Percentiles rank a stretch among this genome's conserved stretches.
These are phyloP conservation scores for Coemansia sp. DNA, from an alignment of 192 early-diverging fungal genomes.

Conservation along the genomic window DNA sequence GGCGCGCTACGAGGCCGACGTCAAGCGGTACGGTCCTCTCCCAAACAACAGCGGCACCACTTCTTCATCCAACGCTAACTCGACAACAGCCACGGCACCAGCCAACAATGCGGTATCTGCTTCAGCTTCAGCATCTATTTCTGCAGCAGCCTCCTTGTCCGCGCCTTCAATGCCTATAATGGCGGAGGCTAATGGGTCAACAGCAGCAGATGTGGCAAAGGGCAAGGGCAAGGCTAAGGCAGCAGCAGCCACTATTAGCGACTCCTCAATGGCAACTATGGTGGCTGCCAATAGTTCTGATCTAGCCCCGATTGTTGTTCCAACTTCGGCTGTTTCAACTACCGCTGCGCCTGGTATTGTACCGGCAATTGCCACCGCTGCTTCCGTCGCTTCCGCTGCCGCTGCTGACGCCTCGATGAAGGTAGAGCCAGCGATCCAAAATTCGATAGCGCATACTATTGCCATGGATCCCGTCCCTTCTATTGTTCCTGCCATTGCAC, in stretches of 20 bases:
- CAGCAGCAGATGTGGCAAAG: background rate
- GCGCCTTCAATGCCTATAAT: background rate
- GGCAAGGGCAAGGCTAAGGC: background rate
- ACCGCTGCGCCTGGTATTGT: background rate
- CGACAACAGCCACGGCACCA: background rate
- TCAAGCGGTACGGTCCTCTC: constrained; percentile 36
- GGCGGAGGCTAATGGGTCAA: no score
- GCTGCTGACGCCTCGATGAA: background rate
- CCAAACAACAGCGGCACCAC: constrained; percentile 5
- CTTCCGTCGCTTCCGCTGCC: background rate
- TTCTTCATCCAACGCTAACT: background rate
- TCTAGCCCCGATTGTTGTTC: background rate
- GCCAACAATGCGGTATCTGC: background rate
- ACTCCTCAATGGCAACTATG: no score
- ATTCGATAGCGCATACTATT: no score
- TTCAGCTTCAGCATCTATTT: background rate
- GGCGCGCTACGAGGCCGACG: constrained; percentile 43
- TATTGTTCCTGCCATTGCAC: background rate
- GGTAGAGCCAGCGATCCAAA: background rate
- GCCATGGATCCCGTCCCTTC: no score
- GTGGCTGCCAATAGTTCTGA: no score
- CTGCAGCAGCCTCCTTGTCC: background rate
- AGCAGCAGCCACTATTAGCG: background rate
- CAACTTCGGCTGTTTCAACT: background rate
- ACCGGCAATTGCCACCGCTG: background rate